phyloP scores from a whole-genome alignment of 176 grass and related monocot genomes.

The Elaeis guineensis region DNA sequence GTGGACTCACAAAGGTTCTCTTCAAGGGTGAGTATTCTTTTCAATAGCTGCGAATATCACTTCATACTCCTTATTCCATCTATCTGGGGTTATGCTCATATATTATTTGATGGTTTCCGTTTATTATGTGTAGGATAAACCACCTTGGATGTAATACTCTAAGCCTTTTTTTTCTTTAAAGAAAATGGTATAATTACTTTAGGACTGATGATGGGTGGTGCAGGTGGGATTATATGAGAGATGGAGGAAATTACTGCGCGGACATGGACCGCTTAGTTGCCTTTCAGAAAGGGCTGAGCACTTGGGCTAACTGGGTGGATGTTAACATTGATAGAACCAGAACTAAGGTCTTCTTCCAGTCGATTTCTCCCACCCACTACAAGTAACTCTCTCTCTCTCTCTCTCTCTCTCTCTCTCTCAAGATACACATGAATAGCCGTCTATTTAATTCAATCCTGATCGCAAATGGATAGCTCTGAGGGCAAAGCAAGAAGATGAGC shows the following conservation, averaged over 20 bases:
- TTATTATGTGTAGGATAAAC: no score
- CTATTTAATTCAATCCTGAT: no score
- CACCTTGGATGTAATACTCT: no score
- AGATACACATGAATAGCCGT: neutral
- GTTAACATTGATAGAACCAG: constrained; percentile 45
- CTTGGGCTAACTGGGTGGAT: constrained; percentile 87
- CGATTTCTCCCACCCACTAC: constrained; percentile 92
- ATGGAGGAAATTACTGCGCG: constrained; percentile 43
- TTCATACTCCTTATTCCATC: no score
- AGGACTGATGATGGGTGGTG: neutral
- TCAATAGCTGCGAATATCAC: neutral
- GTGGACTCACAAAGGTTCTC: constrained; percentile 85
- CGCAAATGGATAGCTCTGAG: no score
- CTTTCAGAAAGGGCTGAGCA: constrained; percentile 65
- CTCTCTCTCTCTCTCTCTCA: constrained; percentile 2
- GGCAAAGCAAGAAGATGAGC: no score
- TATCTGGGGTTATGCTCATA: no score
- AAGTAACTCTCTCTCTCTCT: constrained; percentile 34
- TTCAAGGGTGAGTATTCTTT: constrained; percentile 46
- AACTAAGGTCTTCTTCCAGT: constrained; percentile 89
- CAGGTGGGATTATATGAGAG: constrained; percentile 93
- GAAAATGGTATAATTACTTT: neutral
- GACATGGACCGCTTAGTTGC: constrained; percentile 82
- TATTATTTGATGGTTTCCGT: no score
- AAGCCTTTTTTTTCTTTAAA: no score